phyloP scores from a whole-genome alignment of 208 protist species.

The Jaenimonas drosophilae region DNA sequence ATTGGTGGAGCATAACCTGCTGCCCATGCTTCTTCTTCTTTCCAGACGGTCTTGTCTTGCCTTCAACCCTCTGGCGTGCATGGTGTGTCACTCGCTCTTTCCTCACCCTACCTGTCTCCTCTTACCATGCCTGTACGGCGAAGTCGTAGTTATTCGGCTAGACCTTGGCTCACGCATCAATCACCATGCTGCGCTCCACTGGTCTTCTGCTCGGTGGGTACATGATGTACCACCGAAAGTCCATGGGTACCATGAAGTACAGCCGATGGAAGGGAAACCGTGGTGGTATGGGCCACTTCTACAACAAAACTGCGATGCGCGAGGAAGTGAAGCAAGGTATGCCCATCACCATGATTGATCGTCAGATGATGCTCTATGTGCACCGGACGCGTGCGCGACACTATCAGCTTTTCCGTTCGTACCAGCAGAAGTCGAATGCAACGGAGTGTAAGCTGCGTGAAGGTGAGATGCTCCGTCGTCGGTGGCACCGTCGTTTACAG shows the following conservation, averaged over 20 bases:
- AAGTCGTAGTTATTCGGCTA: too few species aligned
- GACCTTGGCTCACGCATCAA: too few species aligned
- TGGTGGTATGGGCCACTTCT: constrained; percentile 80
- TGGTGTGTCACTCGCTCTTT: too few species aligned
- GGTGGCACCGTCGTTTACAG: constrained; percentile 71
- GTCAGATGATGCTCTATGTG: constrained; percentile 84
- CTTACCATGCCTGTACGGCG: too few species aligned
- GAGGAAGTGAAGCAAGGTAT: constrained; percentile 61
- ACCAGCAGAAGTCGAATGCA: constrained; percentile 78
- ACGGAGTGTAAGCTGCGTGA: constrained; percentile 83
- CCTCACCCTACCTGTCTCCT: too few species aligned
- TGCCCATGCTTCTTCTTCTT: too few species aligned
- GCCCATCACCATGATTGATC: constrained; percentile 69
- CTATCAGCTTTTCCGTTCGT: constrained; percentile 84
- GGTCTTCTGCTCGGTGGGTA: constrained; percentile 38
- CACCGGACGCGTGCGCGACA: constrained; percentile 78
- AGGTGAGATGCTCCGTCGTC: constrained; percentile 77
- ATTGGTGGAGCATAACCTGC: too few species aligned
- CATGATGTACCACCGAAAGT: constrained; percentile 86
- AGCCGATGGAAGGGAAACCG: constrained; percentile 68
- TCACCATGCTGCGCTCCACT: constrained; percentile 40
- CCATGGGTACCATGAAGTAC: constrained; percentile 82
- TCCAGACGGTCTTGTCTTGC: too few species aligned
- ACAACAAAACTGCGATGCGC: constrained; percentile 74
- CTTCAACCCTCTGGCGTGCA: too few species aligned